phyloP scores from a whole-genome alignment of 2,329 filamentous ascomycete species.

The Lecanicillium sp. region DNA sequence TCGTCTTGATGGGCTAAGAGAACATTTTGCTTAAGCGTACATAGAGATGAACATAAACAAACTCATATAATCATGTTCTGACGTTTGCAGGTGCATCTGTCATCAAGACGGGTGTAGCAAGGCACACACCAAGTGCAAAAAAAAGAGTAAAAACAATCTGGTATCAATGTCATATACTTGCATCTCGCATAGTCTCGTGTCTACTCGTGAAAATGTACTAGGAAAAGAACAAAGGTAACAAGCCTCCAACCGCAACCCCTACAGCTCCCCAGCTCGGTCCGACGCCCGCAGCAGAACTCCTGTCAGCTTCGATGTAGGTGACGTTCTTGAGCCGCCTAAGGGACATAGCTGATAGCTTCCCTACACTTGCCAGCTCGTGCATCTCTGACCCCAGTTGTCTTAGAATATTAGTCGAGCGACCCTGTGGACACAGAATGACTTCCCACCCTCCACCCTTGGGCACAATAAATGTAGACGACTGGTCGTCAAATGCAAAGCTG shows the following conservation, averaged over 20 bases:
- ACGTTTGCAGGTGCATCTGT: too few relatives aligned
- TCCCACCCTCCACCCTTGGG: conserved; percentile 67
- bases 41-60: too few relatives aligned
- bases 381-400: conserved; percentile 41
- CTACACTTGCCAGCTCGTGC: conserved; percentile 34
- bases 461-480: conserved; percentile 51
- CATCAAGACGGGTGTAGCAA: too few relatives aligned
- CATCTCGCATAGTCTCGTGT: too few relatives aligned
- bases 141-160: background rate
- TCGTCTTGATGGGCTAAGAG: too few relatives aligned
- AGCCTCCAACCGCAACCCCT: background rate
- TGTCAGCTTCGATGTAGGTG: conserved; percentile 25
- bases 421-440: conserved; percentile 65
- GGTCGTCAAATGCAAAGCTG: conserved; percentile 61
- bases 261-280: background rate
- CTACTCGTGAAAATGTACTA: too few relatives aligned
- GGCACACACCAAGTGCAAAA: too few relatives aligned
- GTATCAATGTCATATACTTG: conserved; percentile 1
- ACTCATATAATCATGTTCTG: too few relatives aligned
- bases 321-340: conserved; percentile 23
- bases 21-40: too few relatives aligned
- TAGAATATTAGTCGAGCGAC: conserved; percentile 52
- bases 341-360: conserved; percentile 25
- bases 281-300: background rate
- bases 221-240: background rate